These are phyloP conservation scores for Leptodontidium sp. DNA, from an alignment of 2,329 filamentous ascomycete species.

Conservation along the genomic window DNA sequence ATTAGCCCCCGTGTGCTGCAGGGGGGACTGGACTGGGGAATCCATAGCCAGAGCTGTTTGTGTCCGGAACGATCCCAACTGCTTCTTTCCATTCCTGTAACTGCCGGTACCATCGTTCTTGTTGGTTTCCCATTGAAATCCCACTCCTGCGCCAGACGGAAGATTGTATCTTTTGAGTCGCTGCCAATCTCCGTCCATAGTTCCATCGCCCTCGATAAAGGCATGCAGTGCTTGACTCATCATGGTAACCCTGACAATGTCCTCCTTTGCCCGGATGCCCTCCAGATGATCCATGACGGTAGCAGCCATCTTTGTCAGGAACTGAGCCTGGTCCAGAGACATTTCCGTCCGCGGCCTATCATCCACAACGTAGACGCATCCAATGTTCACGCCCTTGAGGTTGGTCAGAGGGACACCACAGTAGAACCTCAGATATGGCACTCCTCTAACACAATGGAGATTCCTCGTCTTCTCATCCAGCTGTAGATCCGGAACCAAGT, in stretches of 20 bases:
- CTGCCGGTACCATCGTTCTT: constrained; percentile 29
- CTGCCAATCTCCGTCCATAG: constrained; percentile 41
- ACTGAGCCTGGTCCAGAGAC: constrained; percentile 56
- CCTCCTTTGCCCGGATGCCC: constrained; percentile 59
- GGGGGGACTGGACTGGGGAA: constrained; percentile 29
- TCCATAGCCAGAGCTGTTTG: not conserved
- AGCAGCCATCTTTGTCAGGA: constrained; percentile 62
- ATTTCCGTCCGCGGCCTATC: constrained; percentile 61
- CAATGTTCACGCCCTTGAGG: constrained; percentile 40
- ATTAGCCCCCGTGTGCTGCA: constrained; percentile 31
- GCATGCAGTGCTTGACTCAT: constrained; percentile 61
- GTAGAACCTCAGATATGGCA: constrained; percentile 39
- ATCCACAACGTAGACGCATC: constrained; percentile 57
- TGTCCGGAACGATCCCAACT: constrained; percentile 6
- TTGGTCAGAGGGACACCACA: constrained; percentile 41
- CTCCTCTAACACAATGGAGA: constrained; percentile 36
- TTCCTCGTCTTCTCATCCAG: constrained; percentile 31
- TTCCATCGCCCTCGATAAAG: constrained; percentile 56
- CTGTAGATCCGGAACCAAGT: constrained; percentile 35
- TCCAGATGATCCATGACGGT: constrained; percentile 69
- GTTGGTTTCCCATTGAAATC: constrained; percentile 39
- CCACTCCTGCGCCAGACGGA: constrained; percentile 34
- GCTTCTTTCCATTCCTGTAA: constrained; percentile 23
- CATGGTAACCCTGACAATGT: constrained; percentile 58
- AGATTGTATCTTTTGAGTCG: constrained; percentile 39